phyloP scores from a whole-genome alignment of 306 rosid genomes.

The Medicago arabica region DNA sequence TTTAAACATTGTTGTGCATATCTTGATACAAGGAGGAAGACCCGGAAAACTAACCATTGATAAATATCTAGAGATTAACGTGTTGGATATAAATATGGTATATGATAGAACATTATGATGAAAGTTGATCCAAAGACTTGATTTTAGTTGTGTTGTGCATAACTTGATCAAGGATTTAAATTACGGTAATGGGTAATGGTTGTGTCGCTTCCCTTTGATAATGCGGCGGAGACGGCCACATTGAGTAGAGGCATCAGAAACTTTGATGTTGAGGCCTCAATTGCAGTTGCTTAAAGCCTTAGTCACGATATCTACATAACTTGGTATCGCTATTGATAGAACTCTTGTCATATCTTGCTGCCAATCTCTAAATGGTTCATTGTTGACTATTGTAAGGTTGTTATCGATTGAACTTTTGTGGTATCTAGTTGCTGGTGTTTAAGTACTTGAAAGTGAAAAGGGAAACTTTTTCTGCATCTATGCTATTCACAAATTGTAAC shows the following conservation, averaged over 20 bases:
- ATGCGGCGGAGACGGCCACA: too few species aligned
- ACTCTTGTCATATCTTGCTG: slow-evolving; percentile 2
- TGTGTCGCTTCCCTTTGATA: too few species aligned
- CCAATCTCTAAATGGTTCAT: not conserved
- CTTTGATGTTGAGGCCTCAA: not conserved
- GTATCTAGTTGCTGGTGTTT: slow-evolving; percentile 15
- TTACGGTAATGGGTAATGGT: not conserved
- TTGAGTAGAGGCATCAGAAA: not conserved
- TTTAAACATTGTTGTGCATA: not conserved
- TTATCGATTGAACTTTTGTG: not conserved
- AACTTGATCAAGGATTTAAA: not conserved
- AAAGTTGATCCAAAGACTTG: too few species aligned
- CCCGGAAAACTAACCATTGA: too few species aligned
- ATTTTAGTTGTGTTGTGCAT: too few species aligned
- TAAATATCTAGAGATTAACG: too few species aligned
- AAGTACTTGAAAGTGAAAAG: not conserved
- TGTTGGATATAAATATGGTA: too few species aligned
- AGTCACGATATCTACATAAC: not conserved
- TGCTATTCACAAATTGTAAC: not conserved
- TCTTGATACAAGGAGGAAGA: too few species aligned
- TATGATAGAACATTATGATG: too few species aligned
- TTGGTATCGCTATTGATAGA: not conserved
- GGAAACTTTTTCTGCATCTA: not conserved
- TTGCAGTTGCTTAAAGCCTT: not conserved
- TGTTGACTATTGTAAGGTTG: not conserved